phyloP scores from a whole-genome alignment of 1,284 basidiomycete genomes.

The Bondarzewia mesenterica region DNA sequence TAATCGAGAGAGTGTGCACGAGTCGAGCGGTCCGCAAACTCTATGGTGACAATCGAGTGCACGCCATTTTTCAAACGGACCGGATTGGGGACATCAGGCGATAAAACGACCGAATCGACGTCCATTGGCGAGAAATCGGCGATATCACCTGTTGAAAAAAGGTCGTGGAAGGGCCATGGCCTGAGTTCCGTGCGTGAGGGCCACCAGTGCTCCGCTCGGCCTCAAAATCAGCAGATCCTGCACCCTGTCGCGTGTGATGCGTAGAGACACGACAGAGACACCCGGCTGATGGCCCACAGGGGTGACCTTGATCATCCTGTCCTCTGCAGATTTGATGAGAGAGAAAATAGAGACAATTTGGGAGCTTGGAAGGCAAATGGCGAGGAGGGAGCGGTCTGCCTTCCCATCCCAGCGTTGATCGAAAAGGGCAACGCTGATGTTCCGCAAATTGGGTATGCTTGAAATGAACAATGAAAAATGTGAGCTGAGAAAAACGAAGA shows the following conservation, averaged over 20 bases:
- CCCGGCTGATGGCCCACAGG: constrained; percentile 35
- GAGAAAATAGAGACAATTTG: constrained; percentile 43
- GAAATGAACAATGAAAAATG: constrained; percentile 9
- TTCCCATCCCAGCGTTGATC: constrained; percentile 59
- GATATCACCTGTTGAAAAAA: constrained; percentile 28
- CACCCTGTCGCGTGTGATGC: constrained; percentile 51
- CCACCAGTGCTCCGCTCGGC: constrained; percentile 37
- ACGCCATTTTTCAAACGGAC: constrained; percentile 17
- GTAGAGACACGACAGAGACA: constrained; percentile 47
- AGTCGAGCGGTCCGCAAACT: constrained; percentile 14
- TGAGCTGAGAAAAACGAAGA: constrained; percentile 1
- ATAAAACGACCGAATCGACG: neutral
- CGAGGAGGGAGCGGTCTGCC: constrained; percentile 42
- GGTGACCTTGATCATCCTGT: constrained; percentile 34
- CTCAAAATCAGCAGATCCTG: constrained; percentile 64
- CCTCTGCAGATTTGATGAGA: constrained; percentile 21
- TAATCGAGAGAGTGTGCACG: constrained; percentile 19
- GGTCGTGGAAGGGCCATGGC: constrained; percentile 17
- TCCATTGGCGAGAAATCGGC: neutral
- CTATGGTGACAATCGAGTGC: constrained; percentile 19
- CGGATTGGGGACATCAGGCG: neutral
- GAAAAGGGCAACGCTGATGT: constrained; percentile 51
- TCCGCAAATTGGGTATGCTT: constrained; percentile 28
- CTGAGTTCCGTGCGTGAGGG: constrained; percentile 56
- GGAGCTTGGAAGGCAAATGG: constrained; percentile 45